Base-by-base conservation (phyloP, 2,329 filamentous ascomycete genomes). In the Scedosporium apiospermum region DNA sequence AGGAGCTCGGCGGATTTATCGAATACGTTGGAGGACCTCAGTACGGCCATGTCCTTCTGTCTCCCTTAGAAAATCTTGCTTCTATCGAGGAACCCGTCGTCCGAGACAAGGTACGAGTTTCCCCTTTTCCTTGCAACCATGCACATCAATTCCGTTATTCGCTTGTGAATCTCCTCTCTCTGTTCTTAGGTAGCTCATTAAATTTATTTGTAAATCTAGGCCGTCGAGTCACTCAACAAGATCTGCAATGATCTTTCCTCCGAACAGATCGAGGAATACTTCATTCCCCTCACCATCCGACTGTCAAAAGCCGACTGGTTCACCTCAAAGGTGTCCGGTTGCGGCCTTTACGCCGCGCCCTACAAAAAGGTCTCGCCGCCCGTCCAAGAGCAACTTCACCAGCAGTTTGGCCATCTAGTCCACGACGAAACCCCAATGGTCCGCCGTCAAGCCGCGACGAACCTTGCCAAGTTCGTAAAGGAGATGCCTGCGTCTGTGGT, bases 221-320 rank as follows among this genome's bases (percentile, higher is more conserved):
- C 95, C 67, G 95, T 99, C 73, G 96, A 99, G 76, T 99, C 95
- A 58, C 86, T 99, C 69, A 99, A 99, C 85, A 99, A 97, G 81
- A 98, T 99, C 76, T 98, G 95, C 84, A 86, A 88, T 73, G 87
- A 96, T 74, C 84, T 99, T 63, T 96, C 92, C 60, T 81, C 91
- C 70, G 85, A 91, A 76, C 95, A 99, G 80, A 88, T 98, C 73
- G 95, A 99, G 81, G 91, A 97, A 71, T 90, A 93, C 78, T 98
- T 98, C 79, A 93, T 99, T 69, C 95, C 95, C 65, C 88, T 99
- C 72, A 93, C 93, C 64, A 86, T 96, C 72, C 91, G 95, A 73
- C 90, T 99, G 65, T 96, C 95, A 67, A 99, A 98, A 84, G 95
- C 95, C 77, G 95, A 99, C 79, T 99, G 95, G 95, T 99, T 99